A percentile compares a stretch with the other conserved stretches of the same genome.
These are phyloP conservation scores for Aureobasidium melanogenum DNA, from an alignment of 2,329 filamentous ascomycete species.

Conservation along the genomic window DNA sequence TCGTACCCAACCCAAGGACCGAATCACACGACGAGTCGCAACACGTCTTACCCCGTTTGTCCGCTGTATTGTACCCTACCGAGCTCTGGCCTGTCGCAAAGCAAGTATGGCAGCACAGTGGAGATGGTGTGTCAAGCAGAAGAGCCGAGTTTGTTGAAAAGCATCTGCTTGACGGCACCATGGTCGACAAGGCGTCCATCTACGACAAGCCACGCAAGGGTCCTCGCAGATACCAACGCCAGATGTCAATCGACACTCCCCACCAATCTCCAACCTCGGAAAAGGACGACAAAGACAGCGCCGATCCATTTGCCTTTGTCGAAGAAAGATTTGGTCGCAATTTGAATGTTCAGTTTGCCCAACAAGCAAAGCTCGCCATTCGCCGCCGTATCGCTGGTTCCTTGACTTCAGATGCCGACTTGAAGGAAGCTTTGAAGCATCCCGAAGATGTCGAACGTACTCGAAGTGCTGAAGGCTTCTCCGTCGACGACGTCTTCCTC, in stretches of 20 bases:
- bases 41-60: constrained; percentile 37
- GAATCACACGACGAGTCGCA: constrained; percentile 37
- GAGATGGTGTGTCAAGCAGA: constrained; percentile 84
- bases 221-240: constrained; percentile 69
- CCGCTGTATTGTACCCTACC: constrained; percentile 58
- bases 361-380: constrained; percentile 78
- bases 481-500: constrained; percentile 80
- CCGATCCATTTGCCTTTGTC: constrained; percentile 72
- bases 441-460: constrained; percentile 30
- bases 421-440: constrained; percentile 47
- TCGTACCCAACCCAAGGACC: constrained; percentile 52
- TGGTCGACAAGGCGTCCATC: constrained; percentile 42
- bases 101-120: constrained; percentile 93
- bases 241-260: constrained; percentile 35
- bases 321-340: constrained; percentile 94
- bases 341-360: constrained; percentile 67
- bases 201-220: constrained; percentile 49
- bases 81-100: constrained; percentile 68
- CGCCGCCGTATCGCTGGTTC: constrained; percentile 81
- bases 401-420: constrained; percentile 61
- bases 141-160: constrained; percentile 81
- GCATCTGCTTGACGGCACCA: constrained; percentile 60
- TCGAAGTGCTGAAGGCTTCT: constrained; percentile 51
- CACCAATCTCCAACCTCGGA: constrained; percentile 17
- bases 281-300: constrained; percentile 28